Evolutionary conservation across 148 eudicot genomes (phyloP), one percentile per base, ranked within the genome.

Genomic region (Chenopodium formosanum): DNA sequence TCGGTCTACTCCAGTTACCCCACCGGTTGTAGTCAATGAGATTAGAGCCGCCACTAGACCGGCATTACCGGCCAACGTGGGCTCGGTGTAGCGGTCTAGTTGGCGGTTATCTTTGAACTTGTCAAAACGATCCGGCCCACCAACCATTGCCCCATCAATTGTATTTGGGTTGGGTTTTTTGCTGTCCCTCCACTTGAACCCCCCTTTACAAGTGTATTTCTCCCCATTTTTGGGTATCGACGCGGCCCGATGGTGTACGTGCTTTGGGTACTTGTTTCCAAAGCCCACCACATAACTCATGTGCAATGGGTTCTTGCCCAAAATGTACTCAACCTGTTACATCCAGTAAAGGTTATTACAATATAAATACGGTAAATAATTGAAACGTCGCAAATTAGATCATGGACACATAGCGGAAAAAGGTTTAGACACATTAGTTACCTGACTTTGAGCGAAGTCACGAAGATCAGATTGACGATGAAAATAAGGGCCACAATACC

Each of bases 21-120:
- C 90, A 0, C 88, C 87, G 16, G 87, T 85, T 44, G 74, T 25
- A 0, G 97, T 90, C 71, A 94, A 86, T 4, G 98, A 88, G 44
- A 92, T 87, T 2, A 94, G 90, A 19, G 96, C 96, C 9, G 94
- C 98, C 19, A 92, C 96, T 37, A 94, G 84, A n/a, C 94, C 97
- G 0, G 94, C 94, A 76, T 93, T 93, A 67, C 97, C 97, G 2
- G 97, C 93, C 80, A 91, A 4, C 23, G 97, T 93, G 7, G 97
- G 97, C 86, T 93, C 93, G 0, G 91, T 91, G 80, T 88, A 88
- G 74, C 84, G 88, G 84, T 73, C 78, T 46, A 80, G 81, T 8
- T 78, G 37, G 4, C 97, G 89, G 11, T 78, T 76, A 37, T 93
- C 94, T 53, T 77, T 72, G 85, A 88, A 93, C 4, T 64, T 82